Base-by-base conservation (phyloP, 2,329 filamentous ascomycete genomes). In the Penicillium sp. region DNA sequence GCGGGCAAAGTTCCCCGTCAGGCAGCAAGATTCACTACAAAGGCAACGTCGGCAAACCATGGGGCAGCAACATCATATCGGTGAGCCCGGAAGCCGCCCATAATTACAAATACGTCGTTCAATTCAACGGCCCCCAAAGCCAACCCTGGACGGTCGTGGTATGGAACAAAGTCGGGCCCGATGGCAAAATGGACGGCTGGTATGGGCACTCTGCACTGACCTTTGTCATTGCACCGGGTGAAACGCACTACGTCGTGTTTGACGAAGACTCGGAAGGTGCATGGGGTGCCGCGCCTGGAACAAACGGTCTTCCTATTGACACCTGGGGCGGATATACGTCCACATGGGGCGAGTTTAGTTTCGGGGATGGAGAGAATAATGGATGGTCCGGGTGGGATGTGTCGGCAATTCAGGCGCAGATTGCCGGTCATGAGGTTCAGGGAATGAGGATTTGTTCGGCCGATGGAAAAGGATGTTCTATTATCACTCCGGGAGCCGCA, bases 331-430 rank as follows among this genome's bases (percentile, higher is more conserved):
- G 65, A 7, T 71, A 69, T 45, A 63, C 67, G 7, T 65, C 60
- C 23, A 73, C 70, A 26, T 74, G 70, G 70, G 71, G 71, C 12
- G 72, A 74, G 47, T 74, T 73, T 29, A 67, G 68, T 21, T 72
- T 74, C 38, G 69, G 66, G 4, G 64, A 67, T 53, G 23, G 49
- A 1, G 58, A 60, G 42, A 74, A 74, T 53, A 47, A 59, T 16
- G 64, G 61, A 3, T 73, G 70, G 69, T 71, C 69, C 6, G 72
- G 72, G 1, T 74, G 69, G 56, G 72, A 74, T 60, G 71, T 74
- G n/a, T 74, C 71, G 21, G 66, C 67, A n/a, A 73, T 74, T 43
- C 65, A 72, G 58, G 65, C 71, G 6, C 61, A 73, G 53, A 49
- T 60, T 28, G 63, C 68, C 3, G 47, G 59, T 3, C 53, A 64